A percentile compares a stretch with the other conserved stretches of the same genome.
Conservation (phyloP, 345 rosid genomes). For the Hibiscus mutabilis region DNA sequence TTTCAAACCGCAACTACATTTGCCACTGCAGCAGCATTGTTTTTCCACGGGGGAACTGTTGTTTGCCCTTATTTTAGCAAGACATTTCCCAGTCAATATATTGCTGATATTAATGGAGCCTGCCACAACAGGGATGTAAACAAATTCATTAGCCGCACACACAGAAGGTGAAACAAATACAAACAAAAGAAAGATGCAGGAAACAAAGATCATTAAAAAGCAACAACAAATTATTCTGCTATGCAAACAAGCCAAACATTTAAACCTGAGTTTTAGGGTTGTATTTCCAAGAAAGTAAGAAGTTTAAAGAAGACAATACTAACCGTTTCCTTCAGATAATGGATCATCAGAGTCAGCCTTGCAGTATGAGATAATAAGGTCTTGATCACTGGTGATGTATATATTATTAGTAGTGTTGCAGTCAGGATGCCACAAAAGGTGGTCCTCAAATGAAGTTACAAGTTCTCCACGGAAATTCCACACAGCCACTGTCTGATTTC, state of each 20-base stretch:
- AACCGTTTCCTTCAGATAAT: conserved; percentile 84
- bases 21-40: conserved; percentile 25
- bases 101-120: conserved; percentile 92
- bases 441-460: conserved; percentile 97
- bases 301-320: conserved; percentile 7
- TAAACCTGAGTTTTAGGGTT: background rate
- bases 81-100: conserved; percentile 91
- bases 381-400: conserved; percentile 95
- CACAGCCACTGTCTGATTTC: conserved; percentile 77
- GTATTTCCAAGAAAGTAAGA: background rate
- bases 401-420: conserved; percentile 96
- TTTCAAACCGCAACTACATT: conserved; percentile 20
- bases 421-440: conserved; percentile 91
- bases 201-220: background rate
- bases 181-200: background rate
- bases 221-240: background rate
- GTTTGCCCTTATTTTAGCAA: conserved; percentile 71
- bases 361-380: conserved; percentile 96
- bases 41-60: conserved; percentile 30
- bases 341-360: conserved; percentile 90
- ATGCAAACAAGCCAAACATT: background rate
- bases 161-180: background rate
- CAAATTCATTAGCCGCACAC: background rate
- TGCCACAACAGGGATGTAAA: conserved; percentile 34
- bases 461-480: conserved; percentile 98